A percentile compares a stretch with the other conserved stretches of the same genome.
Evolutionary conservation across 2,329 filamentous ascomycete species (phyloP).

Genomic region (Ascosphaera acerosa): DNA sequence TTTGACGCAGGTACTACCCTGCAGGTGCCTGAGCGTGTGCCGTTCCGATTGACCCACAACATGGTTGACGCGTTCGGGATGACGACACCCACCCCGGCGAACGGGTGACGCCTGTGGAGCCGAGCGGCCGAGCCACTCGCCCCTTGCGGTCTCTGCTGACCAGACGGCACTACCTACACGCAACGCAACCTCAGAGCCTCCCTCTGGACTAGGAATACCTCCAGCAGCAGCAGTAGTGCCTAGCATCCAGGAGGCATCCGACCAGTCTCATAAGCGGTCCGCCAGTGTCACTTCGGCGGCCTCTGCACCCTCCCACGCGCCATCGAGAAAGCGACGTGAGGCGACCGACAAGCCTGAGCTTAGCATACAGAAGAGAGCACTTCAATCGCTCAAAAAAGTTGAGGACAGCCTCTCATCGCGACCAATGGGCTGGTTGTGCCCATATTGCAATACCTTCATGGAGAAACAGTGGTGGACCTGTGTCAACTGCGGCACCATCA

Average conservation of each 20-base stretch:
- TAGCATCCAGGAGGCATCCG: not conserved
- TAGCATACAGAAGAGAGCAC: slow-evolving; percentile 17
- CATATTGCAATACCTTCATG: slow-evolving; percentile 34
- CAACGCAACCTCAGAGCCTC: too few species aligned
- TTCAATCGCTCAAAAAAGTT: slow-evolving; percentile 10
- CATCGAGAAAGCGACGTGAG: slow-evolving; percentile 7
- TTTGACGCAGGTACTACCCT: slow-evolving; percentile 97
- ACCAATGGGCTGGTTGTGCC: slow-evolving; percentile 33
- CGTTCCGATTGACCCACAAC: slow-evolving; percentile 92
- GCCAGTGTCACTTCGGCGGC: not conserved
- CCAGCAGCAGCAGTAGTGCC: too few species aligned
- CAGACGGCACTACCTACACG: too few species aligned
- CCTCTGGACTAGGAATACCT: too few species aligned
- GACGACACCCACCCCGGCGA: not conserved
- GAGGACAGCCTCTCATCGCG: not conserved
- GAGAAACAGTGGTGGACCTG: slow-evolving; percentile 41
- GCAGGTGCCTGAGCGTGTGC: slow-evolving; percentile 78
- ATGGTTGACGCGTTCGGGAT: slow-evolving; percentile 88
- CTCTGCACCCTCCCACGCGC: not conserved
- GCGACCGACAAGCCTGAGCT: slow-evolving; percentile 16
- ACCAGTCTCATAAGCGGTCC: not conserved
- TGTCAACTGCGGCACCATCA: slow-evolving; percentile 33
- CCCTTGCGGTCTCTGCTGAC: too few species aligned
- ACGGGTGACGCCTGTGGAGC: slow-evolving; percentile 34
- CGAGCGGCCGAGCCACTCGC: slow-evolving; percentile 31